Base-by-base conservation (phyloP, 257 asterid genomes). In the Thymus quinquecostatus region DNA sequence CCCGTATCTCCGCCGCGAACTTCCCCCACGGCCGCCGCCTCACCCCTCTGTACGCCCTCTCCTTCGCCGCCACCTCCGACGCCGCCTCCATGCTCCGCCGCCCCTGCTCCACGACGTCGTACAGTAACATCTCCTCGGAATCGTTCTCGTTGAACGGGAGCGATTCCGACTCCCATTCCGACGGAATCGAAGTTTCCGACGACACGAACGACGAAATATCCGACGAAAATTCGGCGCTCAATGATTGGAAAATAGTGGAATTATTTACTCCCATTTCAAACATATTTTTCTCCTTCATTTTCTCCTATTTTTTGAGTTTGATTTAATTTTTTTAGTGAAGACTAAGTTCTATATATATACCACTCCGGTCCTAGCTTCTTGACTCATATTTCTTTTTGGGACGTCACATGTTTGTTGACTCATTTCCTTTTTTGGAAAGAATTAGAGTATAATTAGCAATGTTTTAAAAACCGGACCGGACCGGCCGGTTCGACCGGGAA, bases 1-100 rank as follows among this genome's bases (percentile, higher is more conserved):
- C 97, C 77, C 96, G 77, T 33, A 91, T 86, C 82, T 88, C 96
- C 21, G 97, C 97, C 2, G 97, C 97, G 54, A 86, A 90, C 69
- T 90, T 90, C 70, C 97, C 97, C 97, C 97, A 90, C 3, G 97
- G 96, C 68, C 96, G 82, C 84, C 86, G 77, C 76, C 96, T 70
- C 5, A 91, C 96, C 30, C 97, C 97, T 40, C 97, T 80, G 54
- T 66, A 91, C 5, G 97, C 56, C 70, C 78, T 84, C 36, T 80
- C 86, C 69, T 69, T 66, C 2, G 28, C n/a, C 50, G 86, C 8
- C 21, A 21, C 21, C 21, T 21, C 21, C 21, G 21, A 21, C 40
- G 8, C 8, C n/a, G 33, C 10, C 13, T 94, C 86, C 14, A 21
- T 21, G 21, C 65, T 81, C 10, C 8, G 83, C 88, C 28, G 72